A percentile compares a stretch with the other conserved stretches of the same genome.
These are phyloP conservation scores for Seiridium unicorne DNA, from an alignment of 2,329 filamentous ascomycete genomes.

Conservation along the genomic window DNA sequence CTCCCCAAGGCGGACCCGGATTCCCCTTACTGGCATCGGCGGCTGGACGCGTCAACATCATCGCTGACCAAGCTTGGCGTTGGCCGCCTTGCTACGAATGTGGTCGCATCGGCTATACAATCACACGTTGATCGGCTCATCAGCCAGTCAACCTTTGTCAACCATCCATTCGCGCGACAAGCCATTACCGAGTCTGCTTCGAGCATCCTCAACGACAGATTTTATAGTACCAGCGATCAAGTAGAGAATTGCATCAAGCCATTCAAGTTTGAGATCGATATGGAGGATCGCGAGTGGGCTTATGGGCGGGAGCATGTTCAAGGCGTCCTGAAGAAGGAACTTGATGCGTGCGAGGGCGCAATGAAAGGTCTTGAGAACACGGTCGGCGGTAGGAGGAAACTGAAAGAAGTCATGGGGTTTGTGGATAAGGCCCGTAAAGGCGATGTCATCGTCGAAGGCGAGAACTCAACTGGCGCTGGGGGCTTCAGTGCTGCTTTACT, in stretches of 20 bases:
- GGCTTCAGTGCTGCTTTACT: conserved; percentile 89
- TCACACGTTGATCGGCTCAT: conserved; percentile 79
- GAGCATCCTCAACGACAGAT: conserved; percentile 86
- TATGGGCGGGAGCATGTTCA: conserved; percentile 81
- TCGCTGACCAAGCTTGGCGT: conserved; percentile 92
- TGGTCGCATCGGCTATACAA: conserved; percentile 86
- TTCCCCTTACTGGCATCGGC: conserved; percentile 87
- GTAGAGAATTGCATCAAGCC: conserved; percentile 99
- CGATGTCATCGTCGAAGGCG: conserved; percentile 80
- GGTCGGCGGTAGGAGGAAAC: conserved; percentile 79
- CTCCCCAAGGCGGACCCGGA: conserved; percentile 83
- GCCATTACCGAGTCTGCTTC: conserved; percentile 91
- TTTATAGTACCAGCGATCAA: conserved; percentile 96
- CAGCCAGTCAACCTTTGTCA: conserved; percentile 76
- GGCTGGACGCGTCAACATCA: conserved; percentile 88
- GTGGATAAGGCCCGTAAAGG: conserved; percentile 88
- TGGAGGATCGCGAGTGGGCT: conserved; percentile 86
- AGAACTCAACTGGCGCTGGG: conserved; percentile 80
- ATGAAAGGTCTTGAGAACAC: conserved; percentile 71
- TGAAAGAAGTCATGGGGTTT: conserved; percentile 86
- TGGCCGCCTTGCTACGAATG: conserved; percentile 85
- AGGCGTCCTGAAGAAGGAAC: conserved; percentile 79
- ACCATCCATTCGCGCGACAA: conserved; percentile 87
- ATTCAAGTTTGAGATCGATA: conserved; percentile 96
- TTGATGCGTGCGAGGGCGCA: conserved; percentile 79